phyloP scores from a whole-genome alignment of 306 rosid species.

The Acacia melanoxylon region DNA sequence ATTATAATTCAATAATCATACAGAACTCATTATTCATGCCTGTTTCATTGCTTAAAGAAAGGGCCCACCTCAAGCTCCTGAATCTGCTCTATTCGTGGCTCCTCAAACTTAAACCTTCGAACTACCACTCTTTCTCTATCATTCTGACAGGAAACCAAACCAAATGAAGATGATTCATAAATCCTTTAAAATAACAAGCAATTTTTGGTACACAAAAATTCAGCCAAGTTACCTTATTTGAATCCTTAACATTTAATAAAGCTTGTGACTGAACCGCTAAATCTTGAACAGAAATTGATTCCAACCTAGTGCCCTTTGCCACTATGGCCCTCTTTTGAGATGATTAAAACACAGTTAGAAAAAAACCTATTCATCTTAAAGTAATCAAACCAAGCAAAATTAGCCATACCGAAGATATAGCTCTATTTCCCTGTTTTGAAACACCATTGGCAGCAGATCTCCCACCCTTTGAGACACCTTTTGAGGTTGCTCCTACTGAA shows the following conservation, averaged over 20 bases:
- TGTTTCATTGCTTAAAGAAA: slow-evolving; percentile 17
- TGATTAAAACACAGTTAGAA: not conserved
- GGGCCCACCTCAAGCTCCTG: slow-evolving; percentile 91
- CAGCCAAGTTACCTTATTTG: slow-evolving; percentile 73
- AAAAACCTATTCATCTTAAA: slow-evolving; percentile 21
- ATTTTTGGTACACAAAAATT: not conserved
- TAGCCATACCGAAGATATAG: slow-evolving; percentile 64
- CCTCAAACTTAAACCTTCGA: slow-evolving; percentile 93
- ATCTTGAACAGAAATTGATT: slow-evolving; percentile 71
- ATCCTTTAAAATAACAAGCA: slow-evolving; percentile 7
- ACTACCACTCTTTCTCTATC: slow-evolving; percentile 92
- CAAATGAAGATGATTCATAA: slow-evolving; percentile 11
- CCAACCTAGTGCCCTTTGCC: slow-evolving; percentile 60
- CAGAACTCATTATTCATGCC: slow-evolving; percentile 19
- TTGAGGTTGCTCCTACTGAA: slow-evolving; percentile 57
- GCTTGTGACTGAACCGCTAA: slow-evolving; percentile 80
- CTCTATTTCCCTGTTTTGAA: slow-evolving; percentile 76
- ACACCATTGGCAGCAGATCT: slow-evolving; percentile 75
- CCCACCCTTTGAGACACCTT: slow-evolving; percentile 62
- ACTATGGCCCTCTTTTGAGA: slow-evolving; percentile 59
- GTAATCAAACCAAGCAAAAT: not conserved
- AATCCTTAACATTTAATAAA: slow-evolving; percentile 83
- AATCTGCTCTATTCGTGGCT: slow-evolving; percentile 89
- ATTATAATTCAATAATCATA: slow-evolving; percentile 24
- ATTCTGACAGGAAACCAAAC: slow-evolving; percentile 57